These are phyloP conservation scores for Hypsizygus marmoreus DNA, from an alignment of 768 basidiomycete genomes.

Conservation along the genomic window DNA sequence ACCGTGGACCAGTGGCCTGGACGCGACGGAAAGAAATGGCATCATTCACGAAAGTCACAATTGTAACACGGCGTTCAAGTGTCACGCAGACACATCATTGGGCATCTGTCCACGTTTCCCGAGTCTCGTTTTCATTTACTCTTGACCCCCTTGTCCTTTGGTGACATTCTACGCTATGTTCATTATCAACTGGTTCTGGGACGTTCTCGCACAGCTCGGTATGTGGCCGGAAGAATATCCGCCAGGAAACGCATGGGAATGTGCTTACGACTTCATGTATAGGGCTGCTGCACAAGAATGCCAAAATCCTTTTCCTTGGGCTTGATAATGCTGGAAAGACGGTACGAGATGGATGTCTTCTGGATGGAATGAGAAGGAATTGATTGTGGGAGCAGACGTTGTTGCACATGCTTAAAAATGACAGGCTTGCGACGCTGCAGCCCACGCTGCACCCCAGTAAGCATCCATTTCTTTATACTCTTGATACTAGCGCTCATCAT, in stretches of 20 bases:
- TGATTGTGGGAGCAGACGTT: conserved; percentile 62
- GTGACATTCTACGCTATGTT: conserved; percentile 54
- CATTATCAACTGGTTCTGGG: conserved; percentile 96
- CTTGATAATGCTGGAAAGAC: conserved; percentile 99
- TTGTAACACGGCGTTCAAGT: too few relatives aligned
- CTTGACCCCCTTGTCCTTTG: conserved; percentile 11
- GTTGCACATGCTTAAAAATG: conserved; percentile 99
- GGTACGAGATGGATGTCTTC: conserved; percentile 45
- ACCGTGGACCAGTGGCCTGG: too few relatives aligned
- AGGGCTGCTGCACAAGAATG: conserved; percentile 97
- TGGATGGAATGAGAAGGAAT: background rate
- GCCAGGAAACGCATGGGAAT: background rate
- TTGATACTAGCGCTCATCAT: conserved; percentile 7
- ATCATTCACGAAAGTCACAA: too few relatives aligned
- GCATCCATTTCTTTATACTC: conserved; percentile 25
- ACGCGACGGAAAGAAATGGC: too few relatives aligned
- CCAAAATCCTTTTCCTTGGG: conserved; percentile 98
- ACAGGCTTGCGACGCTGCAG: conserved; percentile 94
- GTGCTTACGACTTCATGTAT: background rate
- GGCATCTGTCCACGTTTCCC: conserved; percentile 5
- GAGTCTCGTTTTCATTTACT: background rate
- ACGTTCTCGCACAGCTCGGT: conserved; percentile 93
- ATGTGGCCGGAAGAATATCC: conserved; percentile 34
- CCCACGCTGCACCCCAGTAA: conserved; percentile 97
- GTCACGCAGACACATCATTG: too few relatives aligned